Evolutionary conservation across 192 early-diverging fungal genomes (phyloP).

Genomic region (Mortierella claussenii): DNA sequence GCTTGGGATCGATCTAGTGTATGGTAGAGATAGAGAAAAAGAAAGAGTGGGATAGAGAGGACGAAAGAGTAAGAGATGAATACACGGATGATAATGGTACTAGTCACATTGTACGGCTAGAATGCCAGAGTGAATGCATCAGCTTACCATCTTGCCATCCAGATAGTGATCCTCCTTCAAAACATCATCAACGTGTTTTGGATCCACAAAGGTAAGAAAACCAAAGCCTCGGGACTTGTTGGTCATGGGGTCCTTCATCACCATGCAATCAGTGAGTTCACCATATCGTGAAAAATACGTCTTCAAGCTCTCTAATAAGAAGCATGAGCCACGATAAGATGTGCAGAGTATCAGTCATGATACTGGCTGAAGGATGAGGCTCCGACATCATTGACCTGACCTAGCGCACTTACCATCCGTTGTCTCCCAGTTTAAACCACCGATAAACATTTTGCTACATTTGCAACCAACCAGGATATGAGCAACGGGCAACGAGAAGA

Average conservation of each 20-base stretch:
- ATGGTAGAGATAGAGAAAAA: constrained; percentile 9
- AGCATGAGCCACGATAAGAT: too few species aligned
- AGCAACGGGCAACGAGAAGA: neutral
- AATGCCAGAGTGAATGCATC: too few species aligned
- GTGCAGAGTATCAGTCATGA: too few species aligned
- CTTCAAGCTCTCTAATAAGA: constrained; percentile 72
- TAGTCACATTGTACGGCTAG: too few species aligned
- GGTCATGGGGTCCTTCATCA: constrained; percentile 79
- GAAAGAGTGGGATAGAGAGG: too few species aligned
- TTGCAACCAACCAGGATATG: neutral
- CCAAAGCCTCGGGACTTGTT: constrained; percentile 80
- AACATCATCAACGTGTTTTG: constrained; percentile 69
- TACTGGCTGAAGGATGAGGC: too few species aligned
- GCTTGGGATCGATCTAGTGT: constrained; percentile 78
- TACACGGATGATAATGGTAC: too few species aligned
- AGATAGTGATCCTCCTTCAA: constrained; percentile 74
- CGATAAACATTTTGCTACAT: constrained; percentile 31
- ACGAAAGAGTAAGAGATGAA: too few species aligned
- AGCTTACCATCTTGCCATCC: constrained; percentile 84
- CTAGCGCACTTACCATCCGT: constrained; percentile 76
- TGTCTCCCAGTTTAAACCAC: constrained; percentile 86
- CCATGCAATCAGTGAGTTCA: constrained; percentile 74
- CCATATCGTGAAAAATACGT: constrained; percentile 79
- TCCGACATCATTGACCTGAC: too few species aligned
- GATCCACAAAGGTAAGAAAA: constrained; percentile 78